A percentile compares a stretch with the other conserved stretches of the same genome.
Conservation (phyloP, 805 yeast genomes). For the Jamesozyma piceae region DNA sequence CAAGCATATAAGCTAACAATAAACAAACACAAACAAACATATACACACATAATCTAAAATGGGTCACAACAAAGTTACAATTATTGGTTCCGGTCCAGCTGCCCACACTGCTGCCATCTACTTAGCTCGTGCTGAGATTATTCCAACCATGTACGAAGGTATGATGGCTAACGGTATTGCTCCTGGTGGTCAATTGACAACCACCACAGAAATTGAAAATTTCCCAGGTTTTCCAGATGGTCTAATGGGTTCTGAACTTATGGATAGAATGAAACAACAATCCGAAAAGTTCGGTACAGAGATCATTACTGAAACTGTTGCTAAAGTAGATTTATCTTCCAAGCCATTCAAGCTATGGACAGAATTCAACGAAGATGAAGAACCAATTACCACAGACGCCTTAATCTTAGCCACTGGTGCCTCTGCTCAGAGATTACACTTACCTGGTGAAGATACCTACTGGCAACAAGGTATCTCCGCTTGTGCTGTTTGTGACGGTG, state of each 20-base stretch:
- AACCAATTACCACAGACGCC: constrained; percentile 87
- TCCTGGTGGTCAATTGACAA: constrained; percentile 97
- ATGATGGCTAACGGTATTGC: constrained; percentile 94
- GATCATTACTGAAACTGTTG: constrained; percentile 87
- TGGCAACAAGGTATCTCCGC: constrained; percentile 99
- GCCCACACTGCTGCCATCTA: constrained; percentile 99
- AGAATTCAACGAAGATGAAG: constrained; percentile 86
- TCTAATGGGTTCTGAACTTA: constrained; percentile 73
- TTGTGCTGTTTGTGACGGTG: constrained; percentile 99
- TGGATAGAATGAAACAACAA: constrained; percentile 92
- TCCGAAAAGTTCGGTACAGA: constrained; percentile 83
- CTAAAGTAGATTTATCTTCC: constrained; percentile 80
- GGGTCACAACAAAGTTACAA: constrained; percentile 79
- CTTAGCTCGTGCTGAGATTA: constrained; percentile 90
- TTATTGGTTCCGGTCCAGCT: constrained; percentile 97
- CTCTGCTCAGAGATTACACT: constrained; percentile 83
- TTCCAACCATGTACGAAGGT: constrained; percentile 91
- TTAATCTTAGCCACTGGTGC: constrained; percentile 96
- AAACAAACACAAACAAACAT: too few species aligned
- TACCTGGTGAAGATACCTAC: constrained; percentile 95
- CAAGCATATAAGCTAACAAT: too few species aligned
- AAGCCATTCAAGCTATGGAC: constrained; percentile 96
- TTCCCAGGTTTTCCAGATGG: constrained; percentile 98
- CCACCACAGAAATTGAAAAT: constrained; percentile 97
- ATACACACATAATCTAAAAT: too few species aligned